These are phyloP conservation scores for Suhomyces tanzawaensis DNA, from an alignment of 805 yeast genomes.

Conservation along the genomic window DNA sequence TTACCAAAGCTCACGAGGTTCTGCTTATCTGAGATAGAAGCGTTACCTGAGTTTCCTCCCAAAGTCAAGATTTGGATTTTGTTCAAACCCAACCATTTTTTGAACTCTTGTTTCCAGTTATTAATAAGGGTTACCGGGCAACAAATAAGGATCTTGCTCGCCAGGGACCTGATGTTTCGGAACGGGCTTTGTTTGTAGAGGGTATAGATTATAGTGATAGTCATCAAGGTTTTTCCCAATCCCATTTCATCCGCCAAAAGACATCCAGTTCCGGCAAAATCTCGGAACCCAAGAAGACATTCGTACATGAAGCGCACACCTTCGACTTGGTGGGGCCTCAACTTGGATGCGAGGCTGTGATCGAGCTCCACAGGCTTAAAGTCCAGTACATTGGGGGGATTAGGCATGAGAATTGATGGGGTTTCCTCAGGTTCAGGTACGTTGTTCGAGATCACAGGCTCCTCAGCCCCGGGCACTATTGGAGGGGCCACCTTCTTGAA, in stretches of 20 bases:
- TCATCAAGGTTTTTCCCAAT: conserved; percentile 77
- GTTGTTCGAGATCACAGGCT: not conserved
- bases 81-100: conserved; percentile 77
- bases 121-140: conserved; percentile 88
- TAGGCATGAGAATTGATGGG: conserved; percentile 5
- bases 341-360: conserved; percentile 46
- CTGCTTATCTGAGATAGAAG: conserved; percentile 52
- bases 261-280: conserved; percentile 60
- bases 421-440: conserved; percentile 1
- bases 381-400: conserved; percentile 7
- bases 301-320: conserved; percentile 82
- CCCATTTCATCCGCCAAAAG: conserved; percentile 98
- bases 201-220: conserved; percentile 84
- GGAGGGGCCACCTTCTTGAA: not conserved
- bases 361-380: conserved; percentile 40
- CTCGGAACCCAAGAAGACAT: conserved; percentile 71
- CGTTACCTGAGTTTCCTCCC: conserved; percentile 45
- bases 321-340: conserved; percentile 85
- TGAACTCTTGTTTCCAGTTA: conserved; percentile 87
- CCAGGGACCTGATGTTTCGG: conserved; percentile 29
- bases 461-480: not conserved
- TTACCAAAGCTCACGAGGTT: conserved; percentile 60
- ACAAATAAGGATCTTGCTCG: conserved; percentile 67
- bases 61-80: conserved; percentile 66
- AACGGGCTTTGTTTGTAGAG: conserved; percentile 63